A percentile compares a stretch with the other conserved stretches of the same genome.
Conservation (phyloP, 768 basidiomycete species). For the Multifurca ochricompacta region DNA sequence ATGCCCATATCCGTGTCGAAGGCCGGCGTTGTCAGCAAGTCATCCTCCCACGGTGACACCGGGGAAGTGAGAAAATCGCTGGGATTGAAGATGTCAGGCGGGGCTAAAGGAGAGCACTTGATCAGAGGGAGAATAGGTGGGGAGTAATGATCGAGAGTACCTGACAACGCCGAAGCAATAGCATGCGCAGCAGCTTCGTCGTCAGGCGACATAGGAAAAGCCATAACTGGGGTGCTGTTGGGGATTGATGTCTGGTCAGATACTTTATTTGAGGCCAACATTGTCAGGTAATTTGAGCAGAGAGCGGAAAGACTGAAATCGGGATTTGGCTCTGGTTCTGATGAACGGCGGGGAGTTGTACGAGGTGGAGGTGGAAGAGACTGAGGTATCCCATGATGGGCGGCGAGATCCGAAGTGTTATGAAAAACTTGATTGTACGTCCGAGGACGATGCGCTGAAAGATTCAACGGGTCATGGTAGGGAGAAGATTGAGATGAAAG, state of each 20-base stretch:
- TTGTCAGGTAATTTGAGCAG: constrained; percentile 57
- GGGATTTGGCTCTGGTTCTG: constrained; percentile 29
- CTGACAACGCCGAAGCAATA: constrained; percentile 16
- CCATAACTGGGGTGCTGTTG: constrained; percentile 21
- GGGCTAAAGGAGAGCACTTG: constrained; percentile 24
- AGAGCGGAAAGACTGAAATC: constrained; percentile 42
- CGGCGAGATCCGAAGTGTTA: constrained; percentile 58
- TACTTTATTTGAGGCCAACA: constrained; percentile 48
- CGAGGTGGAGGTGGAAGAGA: constrained; percentile 61
- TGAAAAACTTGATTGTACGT: constrained; percentile 56
- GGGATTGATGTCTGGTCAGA: constrained; percentile 28
- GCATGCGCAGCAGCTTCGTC: constrained; percentile 18
- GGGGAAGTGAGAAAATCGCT: constrained; percentile 42
- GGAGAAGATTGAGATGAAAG: constrained; percentile 45
- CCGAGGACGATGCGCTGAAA: constrained; percentile 50
- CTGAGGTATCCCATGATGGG: constrained; percentile 75
- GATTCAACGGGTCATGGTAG: constrained; percentile 55
- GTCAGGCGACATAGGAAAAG: constrained; percentile 10
- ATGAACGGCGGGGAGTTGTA: constrained; percentile 40
- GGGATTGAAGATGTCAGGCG: constrained; percentile 36
- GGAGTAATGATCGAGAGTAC: neutral
- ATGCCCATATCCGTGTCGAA: constrained; percentile 29
- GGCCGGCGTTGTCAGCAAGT: constrained; percentile 38
- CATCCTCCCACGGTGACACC: constrained; percentile 41
- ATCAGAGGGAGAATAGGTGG: neutral